Percentiles rank a stretch among this genome's conserved stretches.
Conservation (phyloP, 495 filamentous ascomycete genomes). For the Lentithecium fluviatile region DNA sequence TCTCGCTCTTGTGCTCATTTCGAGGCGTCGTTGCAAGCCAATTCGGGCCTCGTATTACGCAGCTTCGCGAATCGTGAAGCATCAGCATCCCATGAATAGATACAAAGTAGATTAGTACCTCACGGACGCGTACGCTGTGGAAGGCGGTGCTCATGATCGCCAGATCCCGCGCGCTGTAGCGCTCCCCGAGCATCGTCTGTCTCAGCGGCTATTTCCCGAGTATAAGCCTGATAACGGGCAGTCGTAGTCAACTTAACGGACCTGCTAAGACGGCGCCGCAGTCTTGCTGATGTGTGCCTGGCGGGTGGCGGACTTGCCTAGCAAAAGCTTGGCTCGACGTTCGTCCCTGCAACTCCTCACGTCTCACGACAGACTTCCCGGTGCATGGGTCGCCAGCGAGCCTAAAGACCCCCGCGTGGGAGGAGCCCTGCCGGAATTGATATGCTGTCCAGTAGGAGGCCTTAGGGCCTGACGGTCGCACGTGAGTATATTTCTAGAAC, state of each 20-base stretch:
- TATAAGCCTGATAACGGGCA: not conserved
- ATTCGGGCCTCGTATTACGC: not conserved
- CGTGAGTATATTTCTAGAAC: conserved; percentile 27
- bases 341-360: conserved; percentile 6
- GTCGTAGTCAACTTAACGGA: too few species aligned
- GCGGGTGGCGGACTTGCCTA: conserved; percentile 5
- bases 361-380: conserved; percentile 9
- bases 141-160: too few species aligned
- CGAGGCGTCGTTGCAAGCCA: not conserved
- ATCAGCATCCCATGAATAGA: not conserved
- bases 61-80: not conserved
- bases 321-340: conserved; percentile 5
- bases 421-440: conserved; percentile 3
- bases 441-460: not conserved
- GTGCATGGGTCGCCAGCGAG: not conserved
- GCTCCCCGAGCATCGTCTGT: too few species aligned
- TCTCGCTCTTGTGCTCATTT: not conserved
- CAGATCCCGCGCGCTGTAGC: too few species aligned
- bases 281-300: not conserved
- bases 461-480: conserved; percentile 6
- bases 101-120: not conserved
- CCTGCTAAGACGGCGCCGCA: not conserved
- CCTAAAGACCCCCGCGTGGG: conserved; percentile 13
- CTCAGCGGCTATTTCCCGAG: not conserved
- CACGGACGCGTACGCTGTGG: too few species aligned